Evolutionary conservation across 257 asterid species (phyloP).

Genomic region (Thymus mandschuricus): DNA sequence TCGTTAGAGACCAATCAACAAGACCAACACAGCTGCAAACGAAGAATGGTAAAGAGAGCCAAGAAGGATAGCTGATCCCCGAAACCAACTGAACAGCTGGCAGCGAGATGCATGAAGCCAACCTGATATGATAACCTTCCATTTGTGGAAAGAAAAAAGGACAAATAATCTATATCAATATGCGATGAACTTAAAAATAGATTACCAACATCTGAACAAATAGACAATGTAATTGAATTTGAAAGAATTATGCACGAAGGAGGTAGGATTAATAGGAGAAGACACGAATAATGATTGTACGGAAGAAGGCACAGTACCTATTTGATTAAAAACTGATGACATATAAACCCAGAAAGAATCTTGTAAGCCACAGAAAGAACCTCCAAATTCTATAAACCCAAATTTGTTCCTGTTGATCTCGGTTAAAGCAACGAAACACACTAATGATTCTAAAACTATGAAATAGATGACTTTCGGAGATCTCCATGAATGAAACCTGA

Average conservation of each 20-base stretch:
- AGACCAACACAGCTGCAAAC: slow-evolving; percentile 90
- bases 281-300: neutral
- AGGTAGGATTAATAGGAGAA: neutral
- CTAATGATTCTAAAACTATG: slow-evolving; percentile 56
- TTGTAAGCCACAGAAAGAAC: slow-evolving; percentile 61
- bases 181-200: neutral
- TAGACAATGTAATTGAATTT: neutral
- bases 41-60: slow-evolving; percentile 88
- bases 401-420: slow-evolving; percentile 62
- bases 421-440: slow-evolving; percentile 54
- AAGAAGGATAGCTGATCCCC: slow-evolving; percentile 92
- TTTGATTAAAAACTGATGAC: slow-evolving; percentile 54
- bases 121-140: slow-evolving; percentile 73
- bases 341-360: slow-evolving; percentile 66
- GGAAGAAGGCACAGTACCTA: slow-evolving; percentile 48
- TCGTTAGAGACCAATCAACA: slow-evolving; percentile 84
- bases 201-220: neutral
- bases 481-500: slow-evolving; percentile 73
- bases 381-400: slow-evolving; percentile 51
- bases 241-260: neutral
- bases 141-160: slow-evolving; percentile 26
- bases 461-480: slow-evolving; percentile 58
- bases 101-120: slow-evolving; percentile 74
- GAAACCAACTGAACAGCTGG: slow-evolving; percentile 83
- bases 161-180: slow-evolving; percentile 17